Evolutionary conservation across 106 monocot species (phyloP), one percentile per base, ranked within the genome.

Genomic region (Dendrobium chrysotoxum): DNA sequence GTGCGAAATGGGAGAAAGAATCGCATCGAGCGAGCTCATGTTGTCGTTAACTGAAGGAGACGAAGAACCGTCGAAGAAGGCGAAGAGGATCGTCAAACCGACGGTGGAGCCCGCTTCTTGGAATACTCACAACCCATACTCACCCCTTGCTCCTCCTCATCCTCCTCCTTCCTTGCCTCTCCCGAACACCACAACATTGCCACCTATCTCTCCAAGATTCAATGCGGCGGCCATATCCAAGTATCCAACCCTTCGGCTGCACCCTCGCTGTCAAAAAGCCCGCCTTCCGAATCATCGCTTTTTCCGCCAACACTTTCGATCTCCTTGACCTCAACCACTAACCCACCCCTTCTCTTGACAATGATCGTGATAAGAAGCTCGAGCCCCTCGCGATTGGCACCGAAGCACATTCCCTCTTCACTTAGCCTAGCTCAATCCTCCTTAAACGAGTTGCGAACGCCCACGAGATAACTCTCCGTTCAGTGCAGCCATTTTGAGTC

Each of bases 171-270:
- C 13, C 41, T 79, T 28, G 58, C 79, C 76, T 28, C 81, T 50
- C 39, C 84, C 57, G 82, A 82, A 30, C 82, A 87, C 72, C 82
- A 84, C 21, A 91, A 93, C 84, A 93, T 96, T 87, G 86, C 91
- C 42, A 90, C 91, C 61, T 96, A 93, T 85, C 87, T 96, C 77
- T 96, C 93, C 50, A 87, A 80, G 79, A 96, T 96, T 75, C 96
- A 96, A 87, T 88, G 96, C 25, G 92, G 93, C 35, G 96, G 93
- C 65, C 80, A 90, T 86, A 88, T 94, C 35, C 35, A 35, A 35
- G 35, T 35, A 35, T 35, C 82, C 93, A 96, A 87, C 96, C 96
- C 38, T 90, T 94, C 79, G 96, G 93, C 4, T 88, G 87, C 88
- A 94, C 92, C 55, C 80, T 96, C 76, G 93, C 96, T 75, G 70